Conservation (phyloP, 129 eudicot species). For the Flaveria linearis region DNA sequence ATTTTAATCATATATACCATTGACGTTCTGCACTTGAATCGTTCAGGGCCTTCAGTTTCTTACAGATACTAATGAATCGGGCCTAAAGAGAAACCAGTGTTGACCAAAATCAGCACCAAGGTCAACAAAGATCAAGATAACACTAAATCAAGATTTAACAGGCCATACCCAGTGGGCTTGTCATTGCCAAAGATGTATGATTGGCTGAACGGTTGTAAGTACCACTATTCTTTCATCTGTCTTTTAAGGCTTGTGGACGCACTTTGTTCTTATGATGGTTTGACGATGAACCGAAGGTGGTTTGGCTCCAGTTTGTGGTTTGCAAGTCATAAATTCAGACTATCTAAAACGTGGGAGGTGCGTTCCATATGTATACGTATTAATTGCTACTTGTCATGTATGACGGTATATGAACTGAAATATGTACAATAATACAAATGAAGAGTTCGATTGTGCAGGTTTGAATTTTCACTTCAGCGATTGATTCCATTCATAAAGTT, state of each 20-base stretch:
- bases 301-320: not conserved
- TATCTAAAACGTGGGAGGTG: conserved; percentile 4
- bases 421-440: conserved; percentile 10
- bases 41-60: conserved; percentile 84
- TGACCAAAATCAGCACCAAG: conserved; percentile 30
- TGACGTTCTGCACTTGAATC: conserved; percentile 26
- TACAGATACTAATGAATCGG: conserved; percentile 47
- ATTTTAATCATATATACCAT: not conserved
- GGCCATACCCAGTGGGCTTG: conserved; percentile 64
- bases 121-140: conserved; percentile 30
- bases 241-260: not conserved
- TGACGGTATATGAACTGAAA: not conserved
- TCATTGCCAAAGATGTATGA: conserved; percentile 51
- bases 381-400: conserved; percentile 1
- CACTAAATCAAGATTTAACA: conserved; percentile 59
- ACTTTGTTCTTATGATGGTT: not conserved
- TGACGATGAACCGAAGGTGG: not conserved
- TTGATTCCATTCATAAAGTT: not conserved
- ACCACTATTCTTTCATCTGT: conserved; percentile 7
- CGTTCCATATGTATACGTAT: not conserved
- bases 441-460: not conserved
- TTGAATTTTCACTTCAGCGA: not conserved
- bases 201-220: conserved; percentile 29
- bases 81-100: conserved; percentile 37
- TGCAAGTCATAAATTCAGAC: not conserved